These are phyloP conservation scores for Sporobolomyces roseus DNA, from an alignment of 768 basidiomycete species.

Conservation along the genomic window DNA sequence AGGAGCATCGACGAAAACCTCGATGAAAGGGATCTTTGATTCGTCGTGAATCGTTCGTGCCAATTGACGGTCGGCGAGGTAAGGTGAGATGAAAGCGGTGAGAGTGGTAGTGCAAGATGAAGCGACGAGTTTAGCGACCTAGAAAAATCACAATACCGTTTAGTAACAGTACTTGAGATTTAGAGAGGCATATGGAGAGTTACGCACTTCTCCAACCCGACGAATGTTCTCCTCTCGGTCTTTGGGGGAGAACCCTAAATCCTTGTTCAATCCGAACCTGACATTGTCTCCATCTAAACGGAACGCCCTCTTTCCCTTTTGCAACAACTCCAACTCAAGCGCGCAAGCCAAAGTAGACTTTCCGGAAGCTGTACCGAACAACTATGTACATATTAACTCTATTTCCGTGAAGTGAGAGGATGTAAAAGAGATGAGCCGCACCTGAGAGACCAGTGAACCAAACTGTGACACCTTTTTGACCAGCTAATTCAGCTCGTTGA, in stretches of 20 bases:
- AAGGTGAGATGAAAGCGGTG: conserved; percentile 99
- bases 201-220: conserved; percentile 81
- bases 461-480: conserved; percentile 82
- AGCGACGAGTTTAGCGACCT: conserved; percentile 93
- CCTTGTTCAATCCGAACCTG: conserved; percentile 92
- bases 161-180: neutral
- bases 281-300: conserved; percentile 95
- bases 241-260: conserved; percentile 86
- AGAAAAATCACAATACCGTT: neutral
- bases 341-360: conserved; percentile 97
- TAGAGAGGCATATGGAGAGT: neutral
- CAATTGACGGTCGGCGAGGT: conserved; percentile 73
- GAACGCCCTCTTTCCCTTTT: conserved; percentile 77
- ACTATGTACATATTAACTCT: neutral
- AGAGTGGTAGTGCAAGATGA: conserved; percentile 78
- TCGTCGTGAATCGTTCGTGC: conserved; percentile 78
- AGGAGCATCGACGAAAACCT: conserved; percentile 92
- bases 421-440: neutral
- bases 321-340: conserved; percentile 88
- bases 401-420: neutral
- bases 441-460: conserved; percentile 91
- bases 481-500: conserved; percentile 66
- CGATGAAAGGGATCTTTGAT: conserved; percentile 73
- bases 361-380: conserved; percentile 38
- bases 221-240: conserved; percentile 94